A percentile compares a stretch with the other conserved stretches of the same genome.
phyloP scores from a whole-genome alignment of 441 rosid species.

The Populus trichocarpa region DNA sequence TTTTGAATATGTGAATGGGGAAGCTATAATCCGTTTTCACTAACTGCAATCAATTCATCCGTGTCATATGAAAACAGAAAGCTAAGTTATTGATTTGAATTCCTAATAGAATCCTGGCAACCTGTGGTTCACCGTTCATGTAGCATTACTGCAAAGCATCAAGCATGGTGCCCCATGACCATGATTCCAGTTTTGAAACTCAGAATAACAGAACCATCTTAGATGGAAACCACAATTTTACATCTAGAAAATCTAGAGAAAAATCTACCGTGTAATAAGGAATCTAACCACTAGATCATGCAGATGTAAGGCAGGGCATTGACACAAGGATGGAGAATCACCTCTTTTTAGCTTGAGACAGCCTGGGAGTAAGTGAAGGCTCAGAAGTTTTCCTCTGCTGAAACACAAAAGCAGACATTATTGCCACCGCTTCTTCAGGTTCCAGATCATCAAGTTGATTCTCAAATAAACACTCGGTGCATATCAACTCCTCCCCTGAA shows the following conservation, averaged over 20 bases:
- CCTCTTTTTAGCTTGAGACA: conserved; percentile 74
- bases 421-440: conserved; percentile 99
- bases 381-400: conserved; percentile 91
- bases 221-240: neutral
- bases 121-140: neutral
- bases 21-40: neutral
- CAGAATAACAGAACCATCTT: neutral
- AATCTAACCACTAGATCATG: neutral
- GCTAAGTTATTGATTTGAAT: neutral
- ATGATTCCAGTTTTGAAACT: neutral
- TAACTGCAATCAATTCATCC: conserved; percentile 1
- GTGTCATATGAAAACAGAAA: neutral
- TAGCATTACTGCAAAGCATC: neutral
- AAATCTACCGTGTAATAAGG: neutral
- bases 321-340: conserved; percentile 14
- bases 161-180: neutral
- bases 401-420: conserved; percentile 98
- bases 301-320: neutral
- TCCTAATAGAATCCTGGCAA: neutral
- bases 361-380: conserved; percentile 78
- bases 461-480: conserved; percentile 89
- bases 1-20: neutral
- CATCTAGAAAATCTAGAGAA: too few species aligned
- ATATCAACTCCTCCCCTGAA: conserved; percentile 95
- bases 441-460: conserved; percentile 88